A percentile compares a stretch with the other conserved stretches of the same genome.
phyloP scores from a whole-genome alignment of 371 early-diverging fungal species.

The Mucor irregularis region DNA sequence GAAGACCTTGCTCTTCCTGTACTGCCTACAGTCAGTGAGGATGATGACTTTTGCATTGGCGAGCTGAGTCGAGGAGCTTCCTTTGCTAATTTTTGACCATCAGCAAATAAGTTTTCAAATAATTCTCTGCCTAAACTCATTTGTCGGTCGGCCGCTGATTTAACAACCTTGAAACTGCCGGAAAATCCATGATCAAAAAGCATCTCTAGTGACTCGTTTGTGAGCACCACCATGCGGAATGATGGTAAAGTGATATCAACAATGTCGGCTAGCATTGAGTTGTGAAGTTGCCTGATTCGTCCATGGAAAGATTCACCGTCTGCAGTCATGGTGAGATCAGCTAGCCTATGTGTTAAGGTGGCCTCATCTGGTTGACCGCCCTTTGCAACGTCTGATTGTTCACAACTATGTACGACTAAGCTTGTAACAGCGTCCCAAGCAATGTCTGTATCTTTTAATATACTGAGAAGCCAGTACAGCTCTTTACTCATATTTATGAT shows the following conservation, averaged over 20 bases:
- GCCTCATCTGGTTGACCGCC: constrained; percentile 21
- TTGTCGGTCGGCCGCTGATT: constrained; percentile 54
- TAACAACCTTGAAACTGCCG: constrained; percentile 62
- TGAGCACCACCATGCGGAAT: constrained; percentile 61
- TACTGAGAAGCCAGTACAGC: constrained; percentile 61
- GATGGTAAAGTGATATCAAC: constrained; percentile 29
- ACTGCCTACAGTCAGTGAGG: background rate
- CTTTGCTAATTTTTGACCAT: constrained; percentile 54
- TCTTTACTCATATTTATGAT: constrained; percentile 82
- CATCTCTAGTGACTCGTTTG: constrained; percentile 65
- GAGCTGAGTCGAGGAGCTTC: constrained; percentile 3
- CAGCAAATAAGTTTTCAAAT: constrained; percentile 59
- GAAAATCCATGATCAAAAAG: constrained; percentile 71
- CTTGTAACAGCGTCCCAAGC: constrained; percentile 32
- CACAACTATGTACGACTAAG: constrained; percentile 35
- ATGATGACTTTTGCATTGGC: background rate
- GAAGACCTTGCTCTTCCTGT: constrained; percentile 7
- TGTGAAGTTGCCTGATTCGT: constrained; percentile 25
- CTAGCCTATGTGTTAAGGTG: constrained; percentile 13
- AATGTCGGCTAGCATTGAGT: constrained; percentile 12
- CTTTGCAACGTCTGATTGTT: constrained; percentile 53
- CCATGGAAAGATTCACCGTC: constrained; percentile 8
- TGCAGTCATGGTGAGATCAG: constrained; percentile 20
- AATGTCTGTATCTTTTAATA: constrained; percentile 17
- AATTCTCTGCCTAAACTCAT: constrained; percentile 58